A percentile compares a stretch with the other conserved stretches of the same genome.
Evolutionary conservation across 768 basidiomycete genomes (phyloP).

Genomic region (Leccinum arenicola): DNA sequence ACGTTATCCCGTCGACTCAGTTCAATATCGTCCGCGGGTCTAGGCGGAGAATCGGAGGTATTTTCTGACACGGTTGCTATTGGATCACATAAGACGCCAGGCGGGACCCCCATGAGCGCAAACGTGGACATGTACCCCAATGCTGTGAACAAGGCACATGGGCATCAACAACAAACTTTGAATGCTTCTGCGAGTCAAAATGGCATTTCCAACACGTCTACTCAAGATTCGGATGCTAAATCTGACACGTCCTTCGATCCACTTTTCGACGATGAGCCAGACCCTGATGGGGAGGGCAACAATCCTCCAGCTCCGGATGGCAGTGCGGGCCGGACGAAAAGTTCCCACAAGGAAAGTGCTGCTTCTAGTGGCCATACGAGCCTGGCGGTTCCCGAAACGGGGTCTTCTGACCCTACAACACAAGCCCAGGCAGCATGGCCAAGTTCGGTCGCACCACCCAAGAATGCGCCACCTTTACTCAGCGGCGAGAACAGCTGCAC

Average conservation of each 20-base stretch:
- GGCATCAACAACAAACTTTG: constrained; percentile 12
- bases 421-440: constrained; percentile 24
- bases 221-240: constrained; percentile 55
- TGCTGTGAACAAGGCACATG: constrained; percentile 20
- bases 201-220: constrained; percentile 21
- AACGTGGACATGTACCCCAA: constrained; percentile 22
- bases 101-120: constrained; percentile 16
- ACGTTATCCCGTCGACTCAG: constrained; percentile 34
- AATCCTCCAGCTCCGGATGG: constrained; percentile 15
- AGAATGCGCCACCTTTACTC: constrained; percentile 74
- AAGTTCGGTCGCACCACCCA: constrained; percentile 52
- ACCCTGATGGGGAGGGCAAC: constrained; percentile 50
- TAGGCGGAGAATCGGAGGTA: constrained; percentile 18
- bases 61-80: constrained; percentile 13
- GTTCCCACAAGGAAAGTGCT: constrained; percentile 15
- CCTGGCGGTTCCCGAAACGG: constrained; percentile 30
- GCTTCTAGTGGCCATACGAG: constrained; percentile 16
- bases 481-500: constrained; percentile 55
- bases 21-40: constrained; percentile 26
- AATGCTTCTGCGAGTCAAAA: constrained; percentile 23
- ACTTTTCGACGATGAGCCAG: constrained; percentile 84
- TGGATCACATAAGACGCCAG: constrained; percentile 10
- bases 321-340: constrained; percentile 15
- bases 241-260: constrained; percentile 86
- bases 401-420: constrained; percentile 18